A percentile compares a stretch with the other conserved stretches of the same genome.
Conservation (phyloP, 768 basidiomycete genomes). For the Pleurotus salmoneostramineus region DNA sequence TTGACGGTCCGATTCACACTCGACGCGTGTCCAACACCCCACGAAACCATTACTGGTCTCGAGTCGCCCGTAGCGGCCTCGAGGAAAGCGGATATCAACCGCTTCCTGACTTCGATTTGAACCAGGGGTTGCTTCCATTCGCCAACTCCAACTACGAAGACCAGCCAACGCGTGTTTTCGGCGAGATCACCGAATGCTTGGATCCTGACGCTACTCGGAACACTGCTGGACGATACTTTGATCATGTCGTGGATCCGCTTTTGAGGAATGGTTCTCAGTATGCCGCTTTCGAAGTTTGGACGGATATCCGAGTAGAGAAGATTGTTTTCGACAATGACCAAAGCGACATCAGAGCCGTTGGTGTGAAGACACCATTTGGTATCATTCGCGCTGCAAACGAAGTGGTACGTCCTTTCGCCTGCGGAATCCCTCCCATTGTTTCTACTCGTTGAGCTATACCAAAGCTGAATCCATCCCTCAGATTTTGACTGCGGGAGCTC, state of each 20-base stretch:
- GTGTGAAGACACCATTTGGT: not conserved
- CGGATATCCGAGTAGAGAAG: not conserved
- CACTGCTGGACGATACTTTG: slow-evolving; percentile 1
- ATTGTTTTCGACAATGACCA: not conserved
- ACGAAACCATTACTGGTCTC: not conserved
- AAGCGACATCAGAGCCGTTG: not conserved
- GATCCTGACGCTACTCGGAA: not conserved
- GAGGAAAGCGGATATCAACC: not conserved
- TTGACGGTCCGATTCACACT: not conserved
- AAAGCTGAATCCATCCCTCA: not conserved
- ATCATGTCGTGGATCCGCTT: not conserved
- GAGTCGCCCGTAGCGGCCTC: not conserved
- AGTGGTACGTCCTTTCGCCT: not conserved
- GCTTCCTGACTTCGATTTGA: not conserved
- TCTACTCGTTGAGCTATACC: not conserved
- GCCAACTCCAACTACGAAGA: not conserved
- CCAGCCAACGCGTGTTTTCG: not conserved
- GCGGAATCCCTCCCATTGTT: no score
- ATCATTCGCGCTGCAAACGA: not conserved
- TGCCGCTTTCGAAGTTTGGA: slow-evolving; percentile 1
- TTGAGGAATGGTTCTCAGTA: not conserved
- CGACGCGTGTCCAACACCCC: not conserved
- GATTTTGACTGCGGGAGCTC: slow-evolving; percentile 4
- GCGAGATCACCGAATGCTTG: slow-evolving; percentile 1
- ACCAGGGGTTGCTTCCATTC: not conserved